phyloP scores from a whole-genome alignment of 257 asterid genomes.

The Rhazya stricta region DNA sequence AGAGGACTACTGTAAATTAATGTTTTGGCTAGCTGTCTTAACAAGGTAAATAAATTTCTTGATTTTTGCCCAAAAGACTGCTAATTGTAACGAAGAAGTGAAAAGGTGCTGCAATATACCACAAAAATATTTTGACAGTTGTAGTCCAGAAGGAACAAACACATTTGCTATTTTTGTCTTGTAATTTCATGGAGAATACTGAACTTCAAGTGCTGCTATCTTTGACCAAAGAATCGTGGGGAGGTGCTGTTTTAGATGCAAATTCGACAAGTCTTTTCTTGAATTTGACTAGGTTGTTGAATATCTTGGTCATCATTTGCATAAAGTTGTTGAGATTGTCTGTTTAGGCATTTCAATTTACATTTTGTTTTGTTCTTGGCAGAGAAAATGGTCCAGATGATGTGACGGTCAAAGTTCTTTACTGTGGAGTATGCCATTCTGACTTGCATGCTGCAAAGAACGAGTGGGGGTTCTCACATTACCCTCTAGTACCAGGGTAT shows the following conservation, averaged over 20 bases:
- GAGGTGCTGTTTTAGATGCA: background rate
- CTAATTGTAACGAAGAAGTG: background rate
- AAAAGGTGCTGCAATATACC: background rate
- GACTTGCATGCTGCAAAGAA: constrained; percentile 26
- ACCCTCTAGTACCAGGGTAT: constrained; percentile 36
- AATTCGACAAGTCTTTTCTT: background rate
- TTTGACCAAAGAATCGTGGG: background rate
- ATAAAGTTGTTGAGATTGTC: no score
- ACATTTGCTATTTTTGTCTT: background rate
- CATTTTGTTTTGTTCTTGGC: constrained; percentile 3
- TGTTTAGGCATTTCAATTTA: background rate
- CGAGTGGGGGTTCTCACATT: constrained; percentile 32
- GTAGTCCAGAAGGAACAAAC: background rate
- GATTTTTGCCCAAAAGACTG: background rate
- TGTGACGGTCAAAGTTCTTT: constrained; percentile 28
- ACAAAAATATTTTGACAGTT: background rate
- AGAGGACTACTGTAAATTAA: no score
- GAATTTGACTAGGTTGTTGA: background rate
- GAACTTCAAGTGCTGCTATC: background rate
- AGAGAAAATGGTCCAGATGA: constrained; percentile 26
- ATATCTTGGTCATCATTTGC: background rate
- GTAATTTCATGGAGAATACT: background rate
- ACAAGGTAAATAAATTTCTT: background rate
- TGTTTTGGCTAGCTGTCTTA: no score
- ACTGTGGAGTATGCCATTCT: constrained; percentile 36